These are phyloP conservation scores for Nemania diffusa DNA, from an alignment of 2,329 filamentous ascomycete species.

Conservation along the genomic window DNA sequence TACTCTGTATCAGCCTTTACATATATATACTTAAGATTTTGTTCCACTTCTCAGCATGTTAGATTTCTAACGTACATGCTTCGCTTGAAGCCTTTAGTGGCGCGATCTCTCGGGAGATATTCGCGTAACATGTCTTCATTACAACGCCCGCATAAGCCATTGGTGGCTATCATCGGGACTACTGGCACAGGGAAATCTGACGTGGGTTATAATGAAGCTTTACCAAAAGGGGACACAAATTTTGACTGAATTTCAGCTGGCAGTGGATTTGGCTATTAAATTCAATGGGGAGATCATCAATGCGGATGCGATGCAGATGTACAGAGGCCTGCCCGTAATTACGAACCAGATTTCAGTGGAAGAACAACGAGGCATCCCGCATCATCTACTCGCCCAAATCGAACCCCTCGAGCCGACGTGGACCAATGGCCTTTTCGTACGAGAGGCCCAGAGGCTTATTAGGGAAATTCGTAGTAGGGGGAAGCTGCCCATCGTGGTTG, in stretches of 20 bases:
- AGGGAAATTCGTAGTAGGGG: constrained; percentile 80
- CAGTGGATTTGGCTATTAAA: constrained; percentile 83
- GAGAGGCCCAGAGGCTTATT: constrained; percentile 75
- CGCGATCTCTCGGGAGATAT: constrained; percentile 39
- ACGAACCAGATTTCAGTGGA: constrained; percentile 87
- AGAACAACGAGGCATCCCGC: constrained; percentile 82
- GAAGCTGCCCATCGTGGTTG: constrained; percentile 88
- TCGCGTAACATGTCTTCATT: constrained; percentile 52
- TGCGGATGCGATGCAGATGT: constrained; percentile 98
- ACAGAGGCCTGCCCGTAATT: constrained; percentile 88
- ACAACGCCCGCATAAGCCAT: constrained; percentile 62
- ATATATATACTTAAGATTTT: background rate
- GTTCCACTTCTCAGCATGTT: background rate
- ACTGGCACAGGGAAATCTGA: constrained; percentile 80
- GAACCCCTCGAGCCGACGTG: constrained; percentile 81
- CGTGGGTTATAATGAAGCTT: constrained; percentile 45
- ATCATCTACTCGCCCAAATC: constrained; percentile 87
- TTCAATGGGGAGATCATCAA: constrained; percentile 97
- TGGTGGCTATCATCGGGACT: constrained; percentile 86
- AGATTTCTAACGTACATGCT: constrained; percentile 15
- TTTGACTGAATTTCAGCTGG: constrained; percentile 69
- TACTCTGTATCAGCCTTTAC: too few relatives aligned
- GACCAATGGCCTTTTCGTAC: constrained; percentile 82
- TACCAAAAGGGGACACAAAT: background rate
- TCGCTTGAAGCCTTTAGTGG: constrained; percentile 4